Evolutionary conservation across 2,329 filamentous ascomycete genomes (phyloP), one percentile per base, ranked within the genome.

Genomic region (Colletotrichum noveboracense): DNA sequence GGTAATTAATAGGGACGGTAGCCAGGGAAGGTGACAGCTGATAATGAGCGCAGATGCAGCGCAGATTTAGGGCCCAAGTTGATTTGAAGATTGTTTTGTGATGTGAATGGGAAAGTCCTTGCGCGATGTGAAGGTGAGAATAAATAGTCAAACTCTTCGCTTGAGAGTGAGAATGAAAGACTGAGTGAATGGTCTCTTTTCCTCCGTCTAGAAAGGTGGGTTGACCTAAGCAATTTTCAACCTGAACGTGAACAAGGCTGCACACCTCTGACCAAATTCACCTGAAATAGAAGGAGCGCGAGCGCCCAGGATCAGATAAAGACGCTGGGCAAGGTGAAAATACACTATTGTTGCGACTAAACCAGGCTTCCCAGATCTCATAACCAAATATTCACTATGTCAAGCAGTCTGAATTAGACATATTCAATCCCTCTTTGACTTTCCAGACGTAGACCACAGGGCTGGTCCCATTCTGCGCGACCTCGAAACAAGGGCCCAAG

Each of bases 401-500:
- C 34, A 67, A 21, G 52, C 70, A 72, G 7, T 52, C 30, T 2
- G 32, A 2, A 26, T 12, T 52, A 10, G 36, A 61, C 8, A 36
- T 55, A 12, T 62, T 34, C 13, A 36, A 3, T 1, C 70, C 70
- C 34, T 67, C 64, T 32, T 38, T 72, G 14, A 9, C 26, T 30
- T 67, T 13, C 70, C 64, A 72, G 14, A 61, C 14, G 4, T 60
- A 72, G n/a, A 67, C 52, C 30, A 32, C 12, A 24, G 70, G 70
- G 8, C 28, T 61, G 7, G 34, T 67, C 1, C 55, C 34, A 14
- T 67, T 72, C 26, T 66, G 62, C 6, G 24, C 14, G 3, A 72
- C 64, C 8, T 72, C 62, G 30, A 72, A 72, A 48, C 64, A 72
- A 32, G 70, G 70, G 4, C 70, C 70, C n/a, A 72, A 26, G n/a